Evolutionary conservation across 2,329 filamentous ascomycete genomes (phyloP), one percentile per base, ranked within the genome.

Genomic region (Alternaria sp.): DNA sequence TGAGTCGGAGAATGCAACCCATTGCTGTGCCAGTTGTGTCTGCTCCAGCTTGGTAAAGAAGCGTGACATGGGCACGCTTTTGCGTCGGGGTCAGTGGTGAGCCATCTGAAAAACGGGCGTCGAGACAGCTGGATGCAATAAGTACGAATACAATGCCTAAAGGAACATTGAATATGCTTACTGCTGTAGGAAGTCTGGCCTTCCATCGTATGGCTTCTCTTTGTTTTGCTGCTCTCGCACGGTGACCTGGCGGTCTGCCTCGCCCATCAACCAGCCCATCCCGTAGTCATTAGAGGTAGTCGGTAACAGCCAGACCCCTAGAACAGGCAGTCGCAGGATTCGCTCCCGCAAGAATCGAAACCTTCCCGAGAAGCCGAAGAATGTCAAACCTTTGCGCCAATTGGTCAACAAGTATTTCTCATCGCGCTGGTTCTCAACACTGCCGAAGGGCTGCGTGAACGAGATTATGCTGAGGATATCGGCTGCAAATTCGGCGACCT

Each of bases 401-500:
- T 78, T 78, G 11, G 54, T 57, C 12, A 82, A 67, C 19, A 82
- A 73, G 13, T 67, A 63, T 25, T 77, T 74, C 61, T 82, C 79
- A 65, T 82, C 81, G 23, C 78, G 73, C 58, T 78, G 74, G 49
- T 81, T 79, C 62, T 72, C 58, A 13, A 83, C 77, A 55, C 80
- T 80, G 0, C 81, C 81, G 72, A 80, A 82, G 4, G 80, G 70
- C 4, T 75, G 50, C 5, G 68, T 71, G 61, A 83, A 83, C 3
- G 73, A 74, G 9, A 83, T 72, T 72, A 79, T 78, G 8, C 77
- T 79, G 75, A 83, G 80, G 44, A 81, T 77, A 50, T 83, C 81
- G 5, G 80, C 79, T 3, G 80, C 79, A 62, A 81, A 82, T 60
- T 82, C 74, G 17, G 79, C 78, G 5, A 79, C 72, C 57, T 80